These are phyloP conservation scores for Coelastrella sp. DNA, from an alignment of 139 green algal species.

Conservation along the genomic window DNA sequence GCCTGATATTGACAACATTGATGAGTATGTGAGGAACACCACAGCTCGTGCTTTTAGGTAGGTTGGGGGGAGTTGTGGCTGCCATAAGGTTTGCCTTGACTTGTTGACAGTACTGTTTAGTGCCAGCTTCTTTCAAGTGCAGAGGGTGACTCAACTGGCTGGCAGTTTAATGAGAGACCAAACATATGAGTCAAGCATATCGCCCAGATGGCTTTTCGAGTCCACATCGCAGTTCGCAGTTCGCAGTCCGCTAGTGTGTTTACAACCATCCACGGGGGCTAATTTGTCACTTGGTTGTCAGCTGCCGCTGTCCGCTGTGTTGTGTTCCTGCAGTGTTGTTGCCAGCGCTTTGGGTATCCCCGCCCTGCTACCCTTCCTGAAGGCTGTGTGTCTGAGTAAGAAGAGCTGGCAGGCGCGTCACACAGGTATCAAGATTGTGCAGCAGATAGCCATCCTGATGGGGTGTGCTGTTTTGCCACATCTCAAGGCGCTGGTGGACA, in stretches of 20 bases:
- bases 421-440: slow-evolving; percentile 99
- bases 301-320: no score
- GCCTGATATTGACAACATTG: slow-evolving; percentile 99
- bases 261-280: no score
- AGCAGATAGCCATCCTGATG: slow-evolving; percentile 99
- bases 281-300: neutral
- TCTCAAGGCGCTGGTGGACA: slow-evolving; percentile 96
- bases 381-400: slow-evolving; percentile 98
- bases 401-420: slow-evolving; percentile 98
- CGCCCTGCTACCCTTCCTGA: slow-evolving; percentile 98
- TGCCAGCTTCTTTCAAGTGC: no score
- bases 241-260: no score
- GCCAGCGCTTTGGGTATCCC: slow-evolving; percentile 97
- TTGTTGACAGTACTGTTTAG: no score
- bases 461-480: slow-evolving; percentile 98
- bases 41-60: slow-evolving; percentile 82
- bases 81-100: no score
- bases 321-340: slow-evolving; percentile 79
- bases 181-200: no score
- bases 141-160: no score
- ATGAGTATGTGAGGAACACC: slow-evolving; percentile 99
- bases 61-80: neutral
- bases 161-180: no score
- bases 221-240: no score
- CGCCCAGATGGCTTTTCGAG: no score